These are phyloP conservation scores for Westerdykella ornata DNA, from an alignment of 2,329 filamentous ascomycete species.

Conservation along the genomic window DNA sequence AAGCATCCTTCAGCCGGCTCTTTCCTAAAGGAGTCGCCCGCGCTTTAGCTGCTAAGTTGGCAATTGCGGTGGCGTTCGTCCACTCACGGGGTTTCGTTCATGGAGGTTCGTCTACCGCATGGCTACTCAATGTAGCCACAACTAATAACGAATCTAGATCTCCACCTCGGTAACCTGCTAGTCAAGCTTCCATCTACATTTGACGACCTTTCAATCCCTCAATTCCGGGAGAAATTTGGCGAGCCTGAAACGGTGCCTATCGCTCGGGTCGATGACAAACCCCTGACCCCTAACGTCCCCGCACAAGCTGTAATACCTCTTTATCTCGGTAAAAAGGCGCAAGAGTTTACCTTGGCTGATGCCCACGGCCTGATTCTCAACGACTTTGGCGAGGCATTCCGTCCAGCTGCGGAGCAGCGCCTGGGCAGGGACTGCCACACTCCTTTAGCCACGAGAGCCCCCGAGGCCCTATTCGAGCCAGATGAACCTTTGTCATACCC, in stretches of 20 bases:
- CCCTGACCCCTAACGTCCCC: constrained; percentile 6
- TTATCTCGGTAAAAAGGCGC: constrained; percentile 6
- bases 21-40: constrained; percentile 10
- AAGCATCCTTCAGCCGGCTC: constrained; percentile 9
- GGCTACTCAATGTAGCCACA: background rate
- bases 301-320: constrained; percentile 7
- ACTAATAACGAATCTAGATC: constrained; percentile 3
- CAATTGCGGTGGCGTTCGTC: constrained; percentile 6
- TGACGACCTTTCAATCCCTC: constrained; percentile 5
- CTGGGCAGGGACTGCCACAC: constrained; percentile 8
- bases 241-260: constrained; percentile 8
- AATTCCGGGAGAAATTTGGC: constrained; percentile 8
- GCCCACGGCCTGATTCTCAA: constrained; percentile 8
- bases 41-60: constrained; percentile 6
- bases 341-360: constrained; percentile 6
- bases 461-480: constrained; percentile 9
- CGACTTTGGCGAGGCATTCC: constrained; percentile 11
- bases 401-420: constrained; percentile 7
- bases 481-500: constrained; percentile 7
- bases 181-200: constrained; percentile 8
- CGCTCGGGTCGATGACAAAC: constrained; percentile 4
- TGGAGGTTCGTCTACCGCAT: constrained; percentile 1
- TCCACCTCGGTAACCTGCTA: constrained; percentile 7
- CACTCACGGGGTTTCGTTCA: constrained; percentile 8
- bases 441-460: constrained; percentile 8